Conservation (phyloP, 768 basidiomycete species). For the Arthromyces matolae region DNA sequence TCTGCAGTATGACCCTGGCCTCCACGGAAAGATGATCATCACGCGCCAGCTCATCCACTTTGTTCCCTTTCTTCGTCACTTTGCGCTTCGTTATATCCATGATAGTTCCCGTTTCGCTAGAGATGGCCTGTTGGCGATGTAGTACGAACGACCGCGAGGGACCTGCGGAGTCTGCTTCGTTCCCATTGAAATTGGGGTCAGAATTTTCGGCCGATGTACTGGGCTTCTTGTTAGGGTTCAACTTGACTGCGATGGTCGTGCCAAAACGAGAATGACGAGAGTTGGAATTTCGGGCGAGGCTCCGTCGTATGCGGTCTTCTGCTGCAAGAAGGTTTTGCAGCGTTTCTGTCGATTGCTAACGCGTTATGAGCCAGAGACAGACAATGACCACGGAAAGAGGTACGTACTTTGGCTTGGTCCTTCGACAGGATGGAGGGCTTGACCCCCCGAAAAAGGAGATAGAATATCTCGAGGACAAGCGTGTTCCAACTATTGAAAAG, state of each 20-base stretch:
- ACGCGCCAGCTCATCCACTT: constrained; percentile 61
- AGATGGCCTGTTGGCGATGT: constrained; percentile 82
- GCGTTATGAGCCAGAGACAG: constrained; percentile 3
- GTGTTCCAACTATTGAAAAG: constrained; percentile 86
- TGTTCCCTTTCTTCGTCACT: constrained; percentile 54
- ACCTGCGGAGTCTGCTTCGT: constrained; percentile 23
- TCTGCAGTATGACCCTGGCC: constrained; percentile 60
- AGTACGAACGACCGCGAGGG: constrained; percentile 63
- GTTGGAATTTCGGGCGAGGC: constrained; percentile 48
- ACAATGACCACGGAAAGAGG: constrained; percentile 4
- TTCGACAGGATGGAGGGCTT: constrained; percentile 53
- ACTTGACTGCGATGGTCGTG: constrained; percentile 82
- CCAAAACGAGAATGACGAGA: constrained; percentile 96
- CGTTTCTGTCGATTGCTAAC: constrained; percentile 66
- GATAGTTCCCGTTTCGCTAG: constrained; percentile 59
- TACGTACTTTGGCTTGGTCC: constrained; percentile 64
- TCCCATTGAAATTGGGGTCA: constrained; percentile 18
- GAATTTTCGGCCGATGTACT: constrained; percentile 8
- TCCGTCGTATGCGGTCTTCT: constrained; percentile 65
- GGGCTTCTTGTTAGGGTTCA: constrained; percentile 54
- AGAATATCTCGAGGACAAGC: constrained; percentile 88
- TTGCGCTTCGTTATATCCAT: constrained; percentile 69
- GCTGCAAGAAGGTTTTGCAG: constrained; percentile 73
- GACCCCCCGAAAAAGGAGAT: constrained; percentile 81
- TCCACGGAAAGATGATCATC: constrained; percentile 68